A percentile compares a stretch with the other conserved stretches of the same genome.
These are phyloP conservation scores for Globisporangium megalacanthum DNA, from an alignment of 352 stramenopile species.

Conservation along the genomic window DNA sequence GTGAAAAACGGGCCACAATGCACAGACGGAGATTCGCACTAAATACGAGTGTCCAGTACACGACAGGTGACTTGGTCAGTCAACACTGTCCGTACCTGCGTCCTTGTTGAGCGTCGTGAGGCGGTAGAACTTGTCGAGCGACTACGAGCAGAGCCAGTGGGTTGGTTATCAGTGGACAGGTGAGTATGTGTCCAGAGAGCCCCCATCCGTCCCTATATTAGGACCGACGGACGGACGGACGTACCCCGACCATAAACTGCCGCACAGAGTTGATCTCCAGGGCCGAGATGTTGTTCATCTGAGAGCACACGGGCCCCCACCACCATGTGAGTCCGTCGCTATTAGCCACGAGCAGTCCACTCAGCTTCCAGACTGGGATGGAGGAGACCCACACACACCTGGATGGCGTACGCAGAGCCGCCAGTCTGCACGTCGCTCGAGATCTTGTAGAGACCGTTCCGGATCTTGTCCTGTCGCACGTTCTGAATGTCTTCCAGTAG, in stretches of 20 bases:
- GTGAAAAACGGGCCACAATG: neutral
- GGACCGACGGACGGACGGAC: slow-evolving; percentile 6
- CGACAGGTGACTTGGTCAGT: neutral
- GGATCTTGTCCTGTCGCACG: slow-evolving; percentile 87
- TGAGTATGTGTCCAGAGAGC: too few relatives aligned
- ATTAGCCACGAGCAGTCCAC: neutral
- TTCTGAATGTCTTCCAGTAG: slow-evolving; percentile 87
- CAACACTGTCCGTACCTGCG: slow-evolving; percentile 15
- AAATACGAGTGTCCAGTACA: neutral
- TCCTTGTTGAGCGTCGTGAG: slow-evolving; percentile 53
- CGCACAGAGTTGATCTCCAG: slow-evolving; percentile 86
- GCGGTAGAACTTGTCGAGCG: slow-evolving; percentile 74
- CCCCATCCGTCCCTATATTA: too few relatives aligned
- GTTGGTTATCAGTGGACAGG: neutral
- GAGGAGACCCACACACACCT: slow-evolving; percentile 16
- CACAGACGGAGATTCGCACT: neutral
- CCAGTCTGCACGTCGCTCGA: slow-evolving; percentile 68
- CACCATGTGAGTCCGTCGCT: neutral
- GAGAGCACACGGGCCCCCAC: neutral
- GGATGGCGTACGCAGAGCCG: slow-evolving; percentile 67
- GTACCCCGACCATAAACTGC: slow-evolving; percentile 82
- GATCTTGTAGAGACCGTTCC: slow-evolving; percentile 82
- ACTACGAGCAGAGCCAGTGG: slow-evolving; percentile 27
- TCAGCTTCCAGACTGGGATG: neutral
- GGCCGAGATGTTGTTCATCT: slow-evolving; percentile 87